A percentile compares a stretch with the other conserved stretches of the same genome.
phyloP scores from a whole-genome alignment of 2,329 filamentous ascomycete species.

The Claviceps sp. region DNA sequence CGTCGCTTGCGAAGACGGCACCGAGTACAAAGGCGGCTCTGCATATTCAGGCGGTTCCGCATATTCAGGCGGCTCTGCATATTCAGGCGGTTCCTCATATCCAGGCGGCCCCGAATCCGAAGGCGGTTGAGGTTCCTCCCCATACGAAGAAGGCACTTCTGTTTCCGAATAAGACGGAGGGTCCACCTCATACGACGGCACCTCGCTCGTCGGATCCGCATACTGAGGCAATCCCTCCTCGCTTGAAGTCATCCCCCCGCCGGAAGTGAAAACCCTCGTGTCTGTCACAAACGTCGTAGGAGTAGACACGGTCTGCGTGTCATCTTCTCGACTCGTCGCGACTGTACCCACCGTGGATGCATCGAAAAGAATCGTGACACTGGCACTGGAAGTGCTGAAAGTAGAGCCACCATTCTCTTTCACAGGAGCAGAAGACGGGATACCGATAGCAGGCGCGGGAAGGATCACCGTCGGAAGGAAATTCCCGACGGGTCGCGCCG shows the following conservation, averaged over 20 bases:
- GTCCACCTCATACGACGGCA: background rate
- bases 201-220: background rate
- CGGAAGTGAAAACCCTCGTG: background rate
- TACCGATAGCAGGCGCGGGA: background rate
- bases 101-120: background rate
- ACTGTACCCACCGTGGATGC: slow-evolving; percentile 1
- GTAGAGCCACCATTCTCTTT: background rate
- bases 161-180: background rate
- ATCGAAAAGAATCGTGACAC: background rate
- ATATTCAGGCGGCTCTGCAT: background rate
- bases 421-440: background rate
- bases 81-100: background rate
- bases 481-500: no score
- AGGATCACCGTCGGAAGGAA: background rate
- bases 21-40: background rate
- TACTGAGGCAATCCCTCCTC: background rate
- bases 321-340: background rate
- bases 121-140: background rate
- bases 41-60: background rate
- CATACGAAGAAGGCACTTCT: slow-evolving; percentile 1
- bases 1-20: slow-evolving; percentile 1
- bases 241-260: background rate
- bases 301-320: background rate
- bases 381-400: background rate
- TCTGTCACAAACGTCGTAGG: slow-evolving; percentile 2